These are phyloP conservation scores for Psilocybe sp. DNA, from an alignment of 768 basidiomycete species.

Conservation along the genomic window DNA sequence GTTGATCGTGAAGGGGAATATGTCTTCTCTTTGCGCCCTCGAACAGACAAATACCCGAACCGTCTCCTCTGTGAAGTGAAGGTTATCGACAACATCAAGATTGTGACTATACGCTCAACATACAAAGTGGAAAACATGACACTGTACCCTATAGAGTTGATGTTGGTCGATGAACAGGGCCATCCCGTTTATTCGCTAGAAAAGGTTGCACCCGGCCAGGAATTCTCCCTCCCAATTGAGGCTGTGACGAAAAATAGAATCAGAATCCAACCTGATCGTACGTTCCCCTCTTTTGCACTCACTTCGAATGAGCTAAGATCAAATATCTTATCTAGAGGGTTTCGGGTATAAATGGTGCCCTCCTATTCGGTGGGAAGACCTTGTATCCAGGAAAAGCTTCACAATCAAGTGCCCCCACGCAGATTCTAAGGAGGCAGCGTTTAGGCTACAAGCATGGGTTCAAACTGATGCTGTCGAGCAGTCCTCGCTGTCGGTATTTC, in stretches of 20 bases:
- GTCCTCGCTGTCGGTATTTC: slow-evolving; percentile 44
- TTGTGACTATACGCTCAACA: slow-evolving; percentile 90
- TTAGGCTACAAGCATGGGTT: slow-evolving; percentile 92
- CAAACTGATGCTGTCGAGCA: slow-evolving; percentile 62
- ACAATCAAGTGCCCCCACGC: slow-evolving; percentile 85
- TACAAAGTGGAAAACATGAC: slow-evolving; percentile 91
- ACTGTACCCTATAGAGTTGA: slow-evolving; percentile 88
- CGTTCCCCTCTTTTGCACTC: slow-evolving; percentile 24
- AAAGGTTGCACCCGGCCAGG: slow-evolving; percentile 88
- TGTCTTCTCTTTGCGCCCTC: slow-evolving; percentile 81
- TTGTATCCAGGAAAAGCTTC: slow-evolving; percentile 65
- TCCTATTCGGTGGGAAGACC: slow-evolving; percentile 86
- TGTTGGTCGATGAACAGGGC: slow-evolving; percentile 81
- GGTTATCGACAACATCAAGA: slow-evolving; percentile 89
- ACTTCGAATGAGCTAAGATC: not conserved
- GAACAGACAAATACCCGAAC: slow-evolving; percentile 67
- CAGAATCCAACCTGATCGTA: slow-evolving; percentile 90
- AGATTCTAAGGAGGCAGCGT: slow-evolving; percentile 80
- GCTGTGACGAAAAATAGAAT: slow-evolving; percentile 80
- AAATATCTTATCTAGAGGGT: slow-evolving; percentile 60
- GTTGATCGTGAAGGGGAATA: slow-evolving; percentile 95
- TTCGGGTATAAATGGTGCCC: slow-evolving; percentile 95
- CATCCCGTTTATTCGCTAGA: slow-evolving; percentile 79
- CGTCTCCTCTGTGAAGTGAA: slow-evolving; percentile 87
- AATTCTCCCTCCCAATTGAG: slow-evolving; percentile 88